Conservation (phyloP, 805 yeast species). For the Saccharomycopsis guyanensis region DNA sequence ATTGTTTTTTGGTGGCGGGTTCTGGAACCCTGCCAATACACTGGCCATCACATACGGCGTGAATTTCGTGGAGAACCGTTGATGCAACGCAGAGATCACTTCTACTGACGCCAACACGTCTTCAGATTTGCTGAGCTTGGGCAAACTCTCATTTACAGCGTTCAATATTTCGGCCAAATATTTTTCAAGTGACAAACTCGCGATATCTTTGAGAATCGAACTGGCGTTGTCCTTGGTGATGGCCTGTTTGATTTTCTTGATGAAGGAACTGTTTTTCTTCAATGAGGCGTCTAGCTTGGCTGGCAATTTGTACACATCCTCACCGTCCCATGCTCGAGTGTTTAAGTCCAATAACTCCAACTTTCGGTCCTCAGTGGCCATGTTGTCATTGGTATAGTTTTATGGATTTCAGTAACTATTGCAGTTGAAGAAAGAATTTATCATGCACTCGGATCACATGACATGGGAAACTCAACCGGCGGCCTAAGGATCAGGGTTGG, state of each 20-base stretch:
- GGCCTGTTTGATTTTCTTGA: slow-evolving; percentile 56
- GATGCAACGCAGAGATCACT: slow-evolving; percentile 66
- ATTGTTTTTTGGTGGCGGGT: slow-evolving; percentile 24
- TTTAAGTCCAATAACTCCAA: slow-evolving; percentile 3
- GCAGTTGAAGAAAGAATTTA: neutral
- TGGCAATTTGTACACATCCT: neutral
- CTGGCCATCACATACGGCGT: slow-evolving; percentile 38
- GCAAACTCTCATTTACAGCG: slow-evolving; percentile 55
- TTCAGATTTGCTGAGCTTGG: slow-evolving; percentile 41
- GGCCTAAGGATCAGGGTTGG: too few relatives aligned
- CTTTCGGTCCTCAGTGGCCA: slow-evolving; percentile 4
- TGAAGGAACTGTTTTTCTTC: slow-evolving; percentile 75
- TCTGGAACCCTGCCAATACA: slow-evolving; percentile 25
- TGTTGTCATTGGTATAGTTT: too few relatives aligned
- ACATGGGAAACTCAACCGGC: slow-evolving; percentile 1
- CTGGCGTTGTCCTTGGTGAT: slow-evolving; percentile 40
- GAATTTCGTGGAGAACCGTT: slow-evolving; percentile 52
- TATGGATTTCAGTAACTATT: neutral
- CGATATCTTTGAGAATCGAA: slow-evolving; percentile 51
- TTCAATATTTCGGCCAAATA: slow-evolving; percentile 64
- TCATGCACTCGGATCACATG: neutral
- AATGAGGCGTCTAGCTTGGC: slow-evolving; percentile 60
- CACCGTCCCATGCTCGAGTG: slow-evolving; percentile 8
- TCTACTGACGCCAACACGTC: slow-evolving; percentile 62
- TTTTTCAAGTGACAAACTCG: slow-evolving; percentile 57